Evolutionary conservation across 495 filamentous ascomycete genomes (phyloP), one percentile per base, ranked within the genome.

Genomic region (Thozetella sp.): DNA sequence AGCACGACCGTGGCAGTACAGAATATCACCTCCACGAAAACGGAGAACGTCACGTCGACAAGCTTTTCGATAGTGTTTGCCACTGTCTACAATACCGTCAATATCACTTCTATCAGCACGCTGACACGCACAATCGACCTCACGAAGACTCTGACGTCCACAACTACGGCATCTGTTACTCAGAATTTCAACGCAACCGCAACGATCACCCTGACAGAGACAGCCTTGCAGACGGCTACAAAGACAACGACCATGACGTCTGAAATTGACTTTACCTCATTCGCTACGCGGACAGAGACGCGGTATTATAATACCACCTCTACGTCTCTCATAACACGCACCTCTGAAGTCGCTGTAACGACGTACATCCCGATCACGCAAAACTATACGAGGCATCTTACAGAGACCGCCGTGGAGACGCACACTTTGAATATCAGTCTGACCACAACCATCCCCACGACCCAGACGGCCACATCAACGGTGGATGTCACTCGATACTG

Each of bases 41-140:
- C 51, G 3, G 25, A 22, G 24, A 26, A 51, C 13, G 61, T 53
- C 43, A 56, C 59, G 12, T 61, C 62, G 13, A 64, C 62, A n/a
- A 55, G 45, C 40, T 61, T 34, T 25, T 55, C 58, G 30, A 54
- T 64, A 23, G 55, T 64, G 24, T 63, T 63, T 26, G 61, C 61
- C 27, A 63, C 61, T n/a, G 61, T 63, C 27, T 58, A 55, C 52
- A 64, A 61, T 52, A 64, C 62, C 22, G 30, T 63, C 34, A 53
- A 56, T 23, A 43, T 64, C 17, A 61, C 62, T 19, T 61, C 62
- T 15, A 64, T 58, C 25, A 55, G 11, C 9, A 48, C 43, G 55
- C 27, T 56, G 51, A 51, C 54, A 58, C 43, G 20, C 3, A 48
- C 43, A n/a, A 4, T 48, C 3, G 43, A 48, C 20, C 4, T 19